Percentiles rank a stretch among this genome's conserved stretches.
Conservation (phyloP, 2,329 filamentous ascomycete species). For the Magnaporthiopsis incrustans region DNA sequence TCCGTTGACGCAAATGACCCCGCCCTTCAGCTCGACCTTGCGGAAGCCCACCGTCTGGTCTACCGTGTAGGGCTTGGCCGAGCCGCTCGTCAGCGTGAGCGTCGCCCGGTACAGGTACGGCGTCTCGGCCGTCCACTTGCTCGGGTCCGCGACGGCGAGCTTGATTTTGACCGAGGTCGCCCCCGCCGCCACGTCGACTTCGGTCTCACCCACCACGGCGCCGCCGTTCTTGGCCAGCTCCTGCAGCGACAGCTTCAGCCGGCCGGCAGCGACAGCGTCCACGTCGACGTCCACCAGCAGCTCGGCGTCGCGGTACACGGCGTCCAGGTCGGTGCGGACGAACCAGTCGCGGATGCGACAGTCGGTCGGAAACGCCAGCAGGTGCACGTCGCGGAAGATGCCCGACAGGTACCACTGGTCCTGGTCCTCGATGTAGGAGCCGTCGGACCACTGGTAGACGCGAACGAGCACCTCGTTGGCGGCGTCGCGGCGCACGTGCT, state of each 20-base stretch:
- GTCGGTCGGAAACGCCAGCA: constrained; percentile 46
- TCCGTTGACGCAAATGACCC: constrained; percentile 56
- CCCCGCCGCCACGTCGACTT: constrained; percentile 18
- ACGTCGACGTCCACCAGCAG: constrained; percentile 41
- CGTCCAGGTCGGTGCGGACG: constrained; percentile 45
- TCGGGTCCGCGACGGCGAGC: constrained; percentile 41
- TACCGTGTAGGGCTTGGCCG: constrained; percentile 28
- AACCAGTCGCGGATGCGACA: constrained; percentile 49
- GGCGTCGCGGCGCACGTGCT: constrained; percentile 28
- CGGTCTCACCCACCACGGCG: constrained; percentile 17
- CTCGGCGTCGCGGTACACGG: constrained; percentile 39
- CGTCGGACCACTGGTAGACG: constrained; percentile 66
- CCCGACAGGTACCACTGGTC: constrained; percentile 63
- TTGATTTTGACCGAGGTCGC: constrained; percentile 29
- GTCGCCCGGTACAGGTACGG: constrained; percentile 52
- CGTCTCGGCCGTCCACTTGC: constrained; percentile 63
- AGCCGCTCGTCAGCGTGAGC: constrained; percentile 26
- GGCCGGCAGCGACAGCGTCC: constrained; percentile 23
- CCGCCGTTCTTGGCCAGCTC: constrained; percentile 22
- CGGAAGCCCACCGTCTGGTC: constrained; percentile 55
- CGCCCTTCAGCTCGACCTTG: constrained; percentile 52
- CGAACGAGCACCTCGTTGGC: constrained; percentile 51
- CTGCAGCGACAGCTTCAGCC: constrained; percentile 33
- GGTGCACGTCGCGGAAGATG: constrained; percentile 59
- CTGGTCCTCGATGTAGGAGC: constrained; percentile 61